A percentile compares a stretch with the other conserved stretches of the same genome.
These are phyloP conservation scores for Lactarius vividus DNA, from an alignment of 768 basidiomycete genomes.

Conservation along the genomic window DNA sequence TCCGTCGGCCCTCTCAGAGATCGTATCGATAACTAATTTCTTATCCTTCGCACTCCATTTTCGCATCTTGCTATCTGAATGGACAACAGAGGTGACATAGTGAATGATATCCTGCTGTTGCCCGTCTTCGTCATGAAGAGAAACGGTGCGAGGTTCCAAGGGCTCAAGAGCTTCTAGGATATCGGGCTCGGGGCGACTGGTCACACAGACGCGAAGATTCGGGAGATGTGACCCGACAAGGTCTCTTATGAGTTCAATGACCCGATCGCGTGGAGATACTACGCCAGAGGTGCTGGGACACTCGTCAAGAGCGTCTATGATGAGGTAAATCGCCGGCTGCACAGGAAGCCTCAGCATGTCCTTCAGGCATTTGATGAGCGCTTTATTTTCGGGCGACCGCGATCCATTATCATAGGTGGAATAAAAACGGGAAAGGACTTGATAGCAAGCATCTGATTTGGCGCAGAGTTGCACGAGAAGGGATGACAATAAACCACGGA, in stretches of 20 bases:
- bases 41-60: background rate
- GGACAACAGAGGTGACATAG: background rate
- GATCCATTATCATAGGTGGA: background rate
- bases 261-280: background rate
- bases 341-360: background rate
- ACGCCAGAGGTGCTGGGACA: background rate
- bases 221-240: background rate
- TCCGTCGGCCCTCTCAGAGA: background rate
- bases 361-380: background rate
- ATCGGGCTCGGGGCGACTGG: conserved; percentile 5
- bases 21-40: background rate
- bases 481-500: conserved; percentile 1
- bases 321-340: background rate
- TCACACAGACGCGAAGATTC: background rate
- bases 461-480: conserved; percentile 1
- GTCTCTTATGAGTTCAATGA: background rate
- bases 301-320: conserved; percentile 11
- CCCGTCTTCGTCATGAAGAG: background rate
- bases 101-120: background rate
- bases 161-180: background rate
- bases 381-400: background rate
- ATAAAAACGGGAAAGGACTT: background rate
- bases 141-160: background rate
- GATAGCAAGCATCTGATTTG: background rate
- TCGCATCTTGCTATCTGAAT: background rate